These are phyloP conservation scores for Cadophora malorum DNA, from an alignment of 2,329 filamentous ascomycete species.

Conservation along the genomic window DNA sequence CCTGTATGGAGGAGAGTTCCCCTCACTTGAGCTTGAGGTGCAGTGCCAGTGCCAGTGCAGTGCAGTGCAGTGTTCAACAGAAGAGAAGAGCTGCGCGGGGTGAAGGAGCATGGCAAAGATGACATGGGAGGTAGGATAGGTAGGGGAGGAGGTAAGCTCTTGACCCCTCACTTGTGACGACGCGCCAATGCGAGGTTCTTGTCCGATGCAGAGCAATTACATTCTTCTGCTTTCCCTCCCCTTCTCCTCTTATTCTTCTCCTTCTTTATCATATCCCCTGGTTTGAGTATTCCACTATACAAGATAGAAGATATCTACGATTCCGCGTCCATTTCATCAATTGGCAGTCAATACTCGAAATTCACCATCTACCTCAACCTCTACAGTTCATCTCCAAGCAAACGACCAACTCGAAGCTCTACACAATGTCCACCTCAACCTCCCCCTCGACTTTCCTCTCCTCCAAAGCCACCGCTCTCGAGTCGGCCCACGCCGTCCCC, in stretches of 20 bases:
- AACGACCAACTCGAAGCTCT: neutral
- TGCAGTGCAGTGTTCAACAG: neutral
- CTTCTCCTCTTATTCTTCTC: neutral
- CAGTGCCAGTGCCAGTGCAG: no score
- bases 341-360: neutral
- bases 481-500: conserved; percentile 27
- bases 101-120: neutral
- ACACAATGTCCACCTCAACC: conserved; percentile 18
- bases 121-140: neutral
- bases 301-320: neutral
- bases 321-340: neutral
- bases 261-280: neutral
- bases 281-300: neutral
- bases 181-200: neutral
- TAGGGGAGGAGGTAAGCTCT: neutral
- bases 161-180: conserved; percentile 19
- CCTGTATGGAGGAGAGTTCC: neutral
- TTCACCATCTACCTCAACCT: neutral
- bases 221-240: neutral
- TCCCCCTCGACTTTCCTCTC: conserved; percentile 34
- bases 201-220: neutral
- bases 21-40: neutral
- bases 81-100: neutral
- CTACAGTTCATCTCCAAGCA: neutral
- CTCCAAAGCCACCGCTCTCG: conserved; percentile 27